phyloP scores from a whole-genome alignment of 306 rosid species.

The Cicer chorassanicum region DNA sequence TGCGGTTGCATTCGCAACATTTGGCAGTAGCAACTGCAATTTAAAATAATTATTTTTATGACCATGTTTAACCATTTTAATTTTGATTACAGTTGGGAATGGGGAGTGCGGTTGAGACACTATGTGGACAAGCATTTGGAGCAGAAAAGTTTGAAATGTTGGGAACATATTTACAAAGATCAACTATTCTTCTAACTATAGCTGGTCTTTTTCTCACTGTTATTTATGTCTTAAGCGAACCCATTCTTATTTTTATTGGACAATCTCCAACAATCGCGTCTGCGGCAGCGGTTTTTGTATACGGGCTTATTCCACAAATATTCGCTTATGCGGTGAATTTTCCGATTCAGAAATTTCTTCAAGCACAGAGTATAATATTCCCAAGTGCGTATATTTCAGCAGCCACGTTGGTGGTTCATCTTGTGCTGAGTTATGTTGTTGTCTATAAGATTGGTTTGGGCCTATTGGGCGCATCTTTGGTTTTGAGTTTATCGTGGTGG shows the following conservation, averaged over 20 bases:
- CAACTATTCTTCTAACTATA: constrained; percentile 57
- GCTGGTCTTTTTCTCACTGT: constrained; percentile 40
- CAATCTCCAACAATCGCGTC: constrained; percentile 62
- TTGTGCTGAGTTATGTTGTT: constrained; percentile 60
- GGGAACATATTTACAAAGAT: constrained; percentile 72
- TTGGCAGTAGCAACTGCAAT: too few species aligned
- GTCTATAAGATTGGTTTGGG: constrained; percentile 69
- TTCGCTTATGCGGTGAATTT: constrained; percentile 76
- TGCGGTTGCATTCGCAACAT: too few species aligned
- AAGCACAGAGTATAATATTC: constrained; percentile 74
- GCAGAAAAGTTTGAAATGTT: constrained; percentile 65
- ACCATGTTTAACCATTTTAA: too few species aligned
- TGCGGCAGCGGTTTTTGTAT: constrained; percentile 60
- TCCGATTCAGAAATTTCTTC: constrained; percentile 79
- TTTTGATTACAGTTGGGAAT: constrained; percentile 62
- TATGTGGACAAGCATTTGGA: constrained; percentile 87
- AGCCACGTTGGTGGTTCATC: constrained; percentile 56
- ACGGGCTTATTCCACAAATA: constrained; percentile 79
- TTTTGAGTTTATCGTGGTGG: constrained; percentile 86
- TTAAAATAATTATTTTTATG: too few species aligned
- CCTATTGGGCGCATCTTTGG: constrained; percentile 66
- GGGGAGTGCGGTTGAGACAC: constrained; percentile 94
- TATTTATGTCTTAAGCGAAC: constrained; percentile 54
- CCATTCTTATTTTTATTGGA: constrained; percentile 56
- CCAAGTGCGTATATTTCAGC: constrained; percentile 78